phyloP scores from a whole-genome alignment of 1,139 yeast genomes.

The Candida anutae region DNA sequence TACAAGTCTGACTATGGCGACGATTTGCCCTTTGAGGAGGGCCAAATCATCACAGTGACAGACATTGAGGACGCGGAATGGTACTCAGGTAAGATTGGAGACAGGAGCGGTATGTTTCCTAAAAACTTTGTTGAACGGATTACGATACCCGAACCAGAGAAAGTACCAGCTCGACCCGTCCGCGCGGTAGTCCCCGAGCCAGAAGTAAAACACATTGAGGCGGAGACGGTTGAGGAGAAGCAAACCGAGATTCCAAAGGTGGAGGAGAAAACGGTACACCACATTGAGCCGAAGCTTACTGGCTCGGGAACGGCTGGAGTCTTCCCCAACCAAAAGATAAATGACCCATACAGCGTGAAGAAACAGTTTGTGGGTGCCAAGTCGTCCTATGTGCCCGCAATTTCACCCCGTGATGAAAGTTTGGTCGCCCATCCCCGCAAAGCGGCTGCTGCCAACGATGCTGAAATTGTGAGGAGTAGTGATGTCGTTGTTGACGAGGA shows the following conservation, averaged over 20 bases:
- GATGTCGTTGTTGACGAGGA: constrained; percentile 14
- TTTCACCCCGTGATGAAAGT: constrained; percentile 36
- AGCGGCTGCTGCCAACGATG: constrained; percentile 9
- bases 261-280: neutral
- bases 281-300: neutral
- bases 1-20: constrained; percentile 78
- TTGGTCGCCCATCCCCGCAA: constrained; percentile 21
- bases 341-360: constrained; percentile 37
- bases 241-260: constrained; percentile 1
- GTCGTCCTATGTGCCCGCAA: constrained; percentile 38
- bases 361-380: constrained; percentile 37
- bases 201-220: constrained; percentile 1
- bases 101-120: constrained; percentile 76
- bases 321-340: constrained; percentile 21
- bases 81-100: constrained; percentile 65
- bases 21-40: constrained; percentile 65
- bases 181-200: neutral
- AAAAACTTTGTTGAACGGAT: constrained; percentile 69
- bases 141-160: constrained; percentile 7
- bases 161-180: neutral
- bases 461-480: constrained; percentile 19
- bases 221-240: constrained; percentile 3
- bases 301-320: neutral
- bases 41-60: constrained; percentile 65
- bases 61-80: constrained; percentile 85